Conservation (phyloP, 2,329 filamentous ascomycete genomes). For the Ophiostoma populinum region DNA sequence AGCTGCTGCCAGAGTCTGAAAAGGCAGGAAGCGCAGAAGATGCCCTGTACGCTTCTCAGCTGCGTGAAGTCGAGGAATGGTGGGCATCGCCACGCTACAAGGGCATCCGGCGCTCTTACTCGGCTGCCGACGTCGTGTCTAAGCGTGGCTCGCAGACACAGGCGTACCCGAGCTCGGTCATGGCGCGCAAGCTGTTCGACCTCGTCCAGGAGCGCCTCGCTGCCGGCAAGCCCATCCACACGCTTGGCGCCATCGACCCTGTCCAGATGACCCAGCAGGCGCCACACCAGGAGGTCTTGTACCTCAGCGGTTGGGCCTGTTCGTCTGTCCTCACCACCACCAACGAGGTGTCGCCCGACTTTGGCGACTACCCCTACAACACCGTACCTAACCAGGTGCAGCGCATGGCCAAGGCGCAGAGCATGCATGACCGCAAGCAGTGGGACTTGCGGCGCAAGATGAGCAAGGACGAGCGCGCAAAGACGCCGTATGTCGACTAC, state of each 20-base stretch:
- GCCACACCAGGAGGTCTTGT: constrained; percentile 85
- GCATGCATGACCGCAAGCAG: constrained; percentile 90
- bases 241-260: constrained; percentile 87
- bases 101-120: constrained; percentile 84
- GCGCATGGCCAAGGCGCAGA: constrained; percentile 87
- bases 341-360: constrained; percentile 94
- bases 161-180: constrained; percentile 78
- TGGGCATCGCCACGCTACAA: constrained; percentile 73
- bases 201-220: constrained; percentile 62
- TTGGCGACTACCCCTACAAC: constrained; percentile 98
- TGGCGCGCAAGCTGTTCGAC: constrained; percentile 90
- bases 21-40: constrained; percentile 75
- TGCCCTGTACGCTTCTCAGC: constrained; percentile 64
- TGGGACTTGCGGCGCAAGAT: constrained; percentile 74
- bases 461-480: constrained; percentile 51
- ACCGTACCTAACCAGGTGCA: constrained; percentile 98
- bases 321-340: constrained; percentile 83
- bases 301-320: constrained; percentile 95
- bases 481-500: constrained; percentile 77
- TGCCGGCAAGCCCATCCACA: constrained; percentile 79
- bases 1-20: constrained; percentile 59
- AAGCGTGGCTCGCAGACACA: constrained; percentile 82
- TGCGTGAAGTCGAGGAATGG: constrained; percentile 77
- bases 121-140: constrained; percentile 76
- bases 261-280: constrained; percentile 99